A percentile compares a stretch with the other conserved stretches of the same genome.
Evolutionary conservation across 2,329 filamentous ascomycete species (phyloP).

Genomic region (Beauveria rudraprayagi): DNA sequence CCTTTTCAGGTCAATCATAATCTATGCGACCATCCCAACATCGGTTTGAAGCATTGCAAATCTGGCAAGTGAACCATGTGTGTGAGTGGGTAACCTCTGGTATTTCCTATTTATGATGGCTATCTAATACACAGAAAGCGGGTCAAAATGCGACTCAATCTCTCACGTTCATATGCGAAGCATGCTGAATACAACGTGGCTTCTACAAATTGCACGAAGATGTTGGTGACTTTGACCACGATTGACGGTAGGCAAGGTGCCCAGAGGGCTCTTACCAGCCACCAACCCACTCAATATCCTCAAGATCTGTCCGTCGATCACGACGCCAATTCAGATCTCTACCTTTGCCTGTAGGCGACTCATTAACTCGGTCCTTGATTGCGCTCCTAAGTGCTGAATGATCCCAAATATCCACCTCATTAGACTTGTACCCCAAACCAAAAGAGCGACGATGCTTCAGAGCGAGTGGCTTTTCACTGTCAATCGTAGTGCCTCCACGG

Average conservation of each 20-base stretch:
- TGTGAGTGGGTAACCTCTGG: slow-evolving; percentile 60
- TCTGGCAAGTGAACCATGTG: slow-evolving; percentile 5
- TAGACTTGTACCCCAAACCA: slow-evolving; percentile 40
- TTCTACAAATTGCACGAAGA: slow-evolving; percentile 13
- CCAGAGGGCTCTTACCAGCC: slow-evolving; percentile 59
- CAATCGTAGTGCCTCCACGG: slow-evolving; percentile 52
- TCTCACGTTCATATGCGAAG: background rate
- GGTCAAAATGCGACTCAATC: slow-evolving; percentile 38
- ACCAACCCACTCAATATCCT: slow-evolving; percentile 90
- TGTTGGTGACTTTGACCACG: slow-evolving; percentile 45
- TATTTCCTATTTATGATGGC: slow-evolving; percentile 37
- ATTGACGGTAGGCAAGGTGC: slow-evolving; percentile 38
- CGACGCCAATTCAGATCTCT: slow-evolving; percentile 56
- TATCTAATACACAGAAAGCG: slow-evolving; percentile 54
- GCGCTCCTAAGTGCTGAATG: slow-evolving; percentile 29
- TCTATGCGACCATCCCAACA: background rate
- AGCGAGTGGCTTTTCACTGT: slow-evolving; percentile 42
- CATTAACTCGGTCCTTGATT: slow-evolving; percentile 40
- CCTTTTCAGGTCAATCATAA: background rate
- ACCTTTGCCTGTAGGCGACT: slow-evolving; percentile 49
- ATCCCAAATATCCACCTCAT: slow-evolving; percentile 42
- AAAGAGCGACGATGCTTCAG: slow-evolving; percentile 40
- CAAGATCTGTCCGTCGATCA: slow-evolving; percentile 58
- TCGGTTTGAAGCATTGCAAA: background rate
- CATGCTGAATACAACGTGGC: slow-evolving; percentile 7